Evolutionary conservation across 306 rosid genomes (phyloP).

Genomic region (Dalbergia oliveri): DNA sequence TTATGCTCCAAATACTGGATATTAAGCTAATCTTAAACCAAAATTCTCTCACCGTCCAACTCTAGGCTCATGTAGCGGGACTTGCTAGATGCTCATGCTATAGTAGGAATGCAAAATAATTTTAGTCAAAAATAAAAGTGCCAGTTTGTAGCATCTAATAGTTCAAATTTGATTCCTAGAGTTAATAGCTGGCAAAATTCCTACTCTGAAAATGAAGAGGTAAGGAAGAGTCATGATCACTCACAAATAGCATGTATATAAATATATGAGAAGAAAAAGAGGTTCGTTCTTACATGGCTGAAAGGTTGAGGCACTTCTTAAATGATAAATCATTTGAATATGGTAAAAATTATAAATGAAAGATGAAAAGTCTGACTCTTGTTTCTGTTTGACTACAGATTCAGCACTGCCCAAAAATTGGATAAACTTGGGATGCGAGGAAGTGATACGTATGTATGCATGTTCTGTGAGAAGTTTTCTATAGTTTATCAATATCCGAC

Average conservation of each 20-base stretch:
- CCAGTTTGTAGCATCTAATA: neutral
- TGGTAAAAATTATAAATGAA: conserved; percentile 21
- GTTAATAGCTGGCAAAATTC: neutral
- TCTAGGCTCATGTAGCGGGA: conserved; percentile 7
- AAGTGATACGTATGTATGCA: conserved; percentile 89
- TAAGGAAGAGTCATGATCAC: conserved; percentile 6
- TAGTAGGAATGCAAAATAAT: neutral
- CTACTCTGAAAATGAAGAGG: conserved; percentile 23
- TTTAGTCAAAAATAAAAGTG: neutral
- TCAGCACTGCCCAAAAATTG: conserved; percentile 91
- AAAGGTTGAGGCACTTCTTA: conserved; percentile 6
- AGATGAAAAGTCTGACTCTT: conserved; percentile 35
- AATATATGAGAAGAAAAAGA: neutral
- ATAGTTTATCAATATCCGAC: conserved; percentile 11
- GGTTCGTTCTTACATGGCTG: neutral
- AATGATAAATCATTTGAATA: conserved; percentile 25
- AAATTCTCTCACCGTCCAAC: neutral
- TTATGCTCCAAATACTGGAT: conserved; percentile 37
- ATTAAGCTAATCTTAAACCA: conserved; percentile 8
- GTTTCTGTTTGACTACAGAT: conserved; percentile 64
- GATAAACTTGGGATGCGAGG: conserved; percentile 99
- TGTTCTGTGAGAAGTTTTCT: conserved; percentile 40
- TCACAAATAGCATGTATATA: conserved; percentile 8
- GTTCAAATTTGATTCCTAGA: conserved; percentile 30
- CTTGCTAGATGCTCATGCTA: neutral